Evolutionary conservation across 2,329 filamentous ascomycete species (phyloP), one percentile per base, ranked within the genome.

Genomic region (Mycosphaerella sp.): DNA sequence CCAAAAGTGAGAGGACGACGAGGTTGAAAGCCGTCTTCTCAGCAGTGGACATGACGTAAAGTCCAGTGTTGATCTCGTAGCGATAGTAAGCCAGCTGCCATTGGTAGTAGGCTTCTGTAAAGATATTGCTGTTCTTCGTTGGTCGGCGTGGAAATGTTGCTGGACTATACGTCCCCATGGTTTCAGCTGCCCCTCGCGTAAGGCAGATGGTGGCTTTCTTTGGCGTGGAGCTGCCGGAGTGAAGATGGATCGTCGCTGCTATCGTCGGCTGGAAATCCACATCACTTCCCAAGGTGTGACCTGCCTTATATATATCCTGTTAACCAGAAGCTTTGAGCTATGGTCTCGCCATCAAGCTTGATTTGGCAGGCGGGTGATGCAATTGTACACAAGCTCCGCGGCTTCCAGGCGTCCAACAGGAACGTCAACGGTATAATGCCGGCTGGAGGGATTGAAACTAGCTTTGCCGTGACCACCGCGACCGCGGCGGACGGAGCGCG

Each of bases 21-120:
- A 59, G 34, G 48, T 64, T 64, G 61, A 59, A 61, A n/a, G 58
- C 57, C 12, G 60, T 41, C 49, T 64, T 64, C 51, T 64, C 62
- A 3, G 54, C 57, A 1, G 61, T 53, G 8, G 57, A 60, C 61
- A 64, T 62, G 45, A 64, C 59, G 48, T 64, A 64, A 5, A 60
- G 51, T 4, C 53, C 57, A 6, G 61, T 61, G 51, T 62, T 62
- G 51, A 64, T 44, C 39, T 62, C 54, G 41, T 64, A 64, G 17
- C 59, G 61, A 43, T 61, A 64, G 55, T 64, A 62, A 25, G 50
- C 44, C 36, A 64, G 53, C 34, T 61, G 52, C 9, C 56, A 41
- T 42, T 60, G 60, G 35, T 64, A 63, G 18, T 49, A 46, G 21
- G 52, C 28, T 28, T 57, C 50, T 27, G 53, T 43, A 42, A 62